Percentiles rank a stretch among this genome's conserved stretches.
These are phyloP conservation scores for Aspergillus novoparasiticus DNA, from an alignment of 2,329 filamentous ascomycete species.

Conservation along the genomic window DNA sequence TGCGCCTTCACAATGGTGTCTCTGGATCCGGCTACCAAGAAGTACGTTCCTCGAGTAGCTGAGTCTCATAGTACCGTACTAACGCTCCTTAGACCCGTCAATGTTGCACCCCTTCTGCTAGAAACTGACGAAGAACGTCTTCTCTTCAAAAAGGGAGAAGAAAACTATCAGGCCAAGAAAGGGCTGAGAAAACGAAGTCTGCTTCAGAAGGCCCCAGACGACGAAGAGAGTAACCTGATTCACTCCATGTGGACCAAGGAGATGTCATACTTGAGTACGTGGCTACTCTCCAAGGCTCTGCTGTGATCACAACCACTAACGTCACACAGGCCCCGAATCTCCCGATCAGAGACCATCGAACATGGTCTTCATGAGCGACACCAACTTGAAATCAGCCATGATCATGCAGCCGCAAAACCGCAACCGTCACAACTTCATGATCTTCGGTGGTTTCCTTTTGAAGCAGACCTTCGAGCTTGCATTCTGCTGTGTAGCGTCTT, in stretches of 20 bases:
- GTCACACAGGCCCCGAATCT: constrained; percentile 54
- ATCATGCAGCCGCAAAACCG: constrained; percentile 77
- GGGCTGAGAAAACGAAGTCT: constrained; percentile 62
- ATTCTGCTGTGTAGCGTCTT: constrained; percentile 73
- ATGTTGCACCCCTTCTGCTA: constrained; percentile 62
- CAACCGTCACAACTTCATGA: constrained; percentile 74
- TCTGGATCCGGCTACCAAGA: constrained; percentile 68
- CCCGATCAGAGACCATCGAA: constrained; percentile 58
- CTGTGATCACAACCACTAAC: constrained; percentile 3
- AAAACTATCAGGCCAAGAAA: constrained; percentile 69
- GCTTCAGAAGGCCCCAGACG: constrained; percentile 68
- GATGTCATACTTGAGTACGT: constrained; percentile 61
- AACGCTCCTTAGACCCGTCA: constrained; percentile 54
- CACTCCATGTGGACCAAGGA: constrained; percentile 74
- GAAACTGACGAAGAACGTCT: constrained; percentile 67
- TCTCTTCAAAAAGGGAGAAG: constrained; percentile 64
- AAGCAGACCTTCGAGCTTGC: constrained; percentile 76
- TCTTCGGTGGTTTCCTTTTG: constrained; percentile 74
- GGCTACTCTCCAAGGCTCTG: not conserved
- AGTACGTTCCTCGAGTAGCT: constrained; percentile 37
- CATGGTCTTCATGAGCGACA: constrained; percentile 64
- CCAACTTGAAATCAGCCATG: constrained; percentile 64
- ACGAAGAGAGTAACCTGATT: constrained; percentile 70
- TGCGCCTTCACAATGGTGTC: constrained; percentile 79
- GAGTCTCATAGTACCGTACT: not conserved